These are phyloP conservation scores for Ceratobasidium sp. DNA, from an alignment of 1,284 basidiomycete genomes.

Conservation along the genomic window DNA sequence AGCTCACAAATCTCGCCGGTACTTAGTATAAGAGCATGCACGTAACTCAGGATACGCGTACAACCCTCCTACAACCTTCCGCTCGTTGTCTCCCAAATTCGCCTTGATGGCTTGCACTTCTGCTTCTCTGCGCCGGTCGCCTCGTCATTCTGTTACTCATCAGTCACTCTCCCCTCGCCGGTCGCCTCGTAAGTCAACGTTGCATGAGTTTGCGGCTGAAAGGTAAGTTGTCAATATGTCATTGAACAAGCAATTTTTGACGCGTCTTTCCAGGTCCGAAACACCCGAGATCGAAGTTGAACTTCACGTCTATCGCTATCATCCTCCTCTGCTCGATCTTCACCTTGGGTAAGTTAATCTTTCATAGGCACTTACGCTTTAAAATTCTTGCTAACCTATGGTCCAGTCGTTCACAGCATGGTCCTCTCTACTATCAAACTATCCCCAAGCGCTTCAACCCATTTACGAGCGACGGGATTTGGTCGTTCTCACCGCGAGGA, in stretches of 20 bases:
- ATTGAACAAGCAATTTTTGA: not conserved
- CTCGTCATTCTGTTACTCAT: not conserved
- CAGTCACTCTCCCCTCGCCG: not conserved
- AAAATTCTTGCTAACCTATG: not conserved
- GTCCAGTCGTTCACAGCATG: not conserved
- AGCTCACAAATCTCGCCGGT: too few species aligned
- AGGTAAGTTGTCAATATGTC: too few species aligned
- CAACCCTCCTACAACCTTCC: too few species aligned
- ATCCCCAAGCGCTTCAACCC: not conserved
- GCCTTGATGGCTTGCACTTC: not conserved
- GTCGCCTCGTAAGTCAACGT: not conserved
- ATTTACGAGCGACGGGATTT: not conserved
- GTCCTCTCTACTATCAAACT: not conserved
- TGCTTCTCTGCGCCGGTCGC: not conserved
- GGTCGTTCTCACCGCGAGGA: conserved; percentile 5
- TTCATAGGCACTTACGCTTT: too few species aligned
- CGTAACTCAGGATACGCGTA: too few species aligned
- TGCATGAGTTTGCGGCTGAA: not conserved
- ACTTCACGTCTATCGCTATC: not conserved
- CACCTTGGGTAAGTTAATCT: not conserved
- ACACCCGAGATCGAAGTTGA: not conserved
- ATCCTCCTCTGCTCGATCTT: not conserved
- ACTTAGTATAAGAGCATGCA: too few species aligned
- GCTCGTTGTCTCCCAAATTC: not conserved
- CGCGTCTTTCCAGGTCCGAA: not conserved